These are phyloP conservation scores for Pholiota adiposa DNA, from an alignment of 1,284 basidiomycete species.

Conservation along the genomic window DNA sequence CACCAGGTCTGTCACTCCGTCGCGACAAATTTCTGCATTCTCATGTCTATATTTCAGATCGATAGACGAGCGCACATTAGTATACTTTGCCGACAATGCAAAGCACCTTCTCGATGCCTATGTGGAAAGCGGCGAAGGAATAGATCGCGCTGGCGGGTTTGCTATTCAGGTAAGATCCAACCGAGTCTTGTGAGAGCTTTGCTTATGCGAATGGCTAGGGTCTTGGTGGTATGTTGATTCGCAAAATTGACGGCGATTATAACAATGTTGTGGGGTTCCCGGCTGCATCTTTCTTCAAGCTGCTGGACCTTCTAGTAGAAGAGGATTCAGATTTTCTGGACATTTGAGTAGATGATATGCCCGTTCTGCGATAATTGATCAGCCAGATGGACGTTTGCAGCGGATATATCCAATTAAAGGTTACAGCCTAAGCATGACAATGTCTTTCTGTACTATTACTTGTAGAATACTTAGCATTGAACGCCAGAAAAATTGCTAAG, in stretches of 20 bases:
- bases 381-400: too few relatives aligned
- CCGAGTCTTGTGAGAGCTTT: constrained; percentile 59
- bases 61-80: constrained; percentile 82
- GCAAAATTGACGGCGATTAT: constrained; percentile 90
- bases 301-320: constrained; percentile 68
- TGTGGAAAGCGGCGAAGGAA: constrained; percentile 86
- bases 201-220: constrained; percentile 51
- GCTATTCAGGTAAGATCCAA: constrained; percentile 74
- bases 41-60: constrained; percentile 60
- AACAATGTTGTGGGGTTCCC: constrained; percentile 94
- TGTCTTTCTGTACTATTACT: too few relatives aligned
- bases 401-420: too few relatives aligned
- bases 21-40: background rate
- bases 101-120: constrained; percentile 78
- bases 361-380: too few relatives aligned
- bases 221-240: constrained; percentile 78
- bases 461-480: too few relatives aligned
- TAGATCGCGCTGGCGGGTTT: constrained; percentile 94
- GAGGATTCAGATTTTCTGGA: constrained; percentile 76
- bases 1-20: constrained; percentile 61
- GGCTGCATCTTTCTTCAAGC: constrained; percentile 75
- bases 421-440: too few relatives aligned
- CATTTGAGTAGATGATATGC: constrained; percentile 27
- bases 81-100: constrained; percentile 80
- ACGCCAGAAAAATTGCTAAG: too few relatives aligned